Evolutionary conservation across 139 green algal genomes (phyloP).

Genomic region (Picochlorum costavermella): DNA sequence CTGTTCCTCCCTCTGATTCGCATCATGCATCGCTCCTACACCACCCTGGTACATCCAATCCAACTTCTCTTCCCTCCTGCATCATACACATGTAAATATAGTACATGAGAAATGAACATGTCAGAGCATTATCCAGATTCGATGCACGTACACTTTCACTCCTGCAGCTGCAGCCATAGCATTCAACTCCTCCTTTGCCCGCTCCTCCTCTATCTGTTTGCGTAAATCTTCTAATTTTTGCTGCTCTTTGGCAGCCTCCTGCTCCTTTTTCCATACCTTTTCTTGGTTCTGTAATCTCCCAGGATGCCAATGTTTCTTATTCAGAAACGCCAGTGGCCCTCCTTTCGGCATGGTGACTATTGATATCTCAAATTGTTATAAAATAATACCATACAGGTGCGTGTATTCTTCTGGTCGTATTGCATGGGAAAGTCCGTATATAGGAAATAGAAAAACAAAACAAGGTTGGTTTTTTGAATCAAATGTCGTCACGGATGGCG

Average conservation of each 20-base stretch:
- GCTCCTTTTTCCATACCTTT: slow-evolving; percentile 87
- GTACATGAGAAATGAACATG: not conserved
- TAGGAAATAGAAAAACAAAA: too few relatives aligned
- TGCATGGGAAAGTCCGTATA: too few relatives aligned
- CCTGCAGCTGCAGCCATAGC: slow-evolving; percentile 51
- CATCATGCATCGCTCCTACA: slow-evolving; percentile 65
- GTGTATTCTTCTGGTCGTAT: too few relatives aligned
- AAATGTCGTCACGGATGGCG: too few relatives aligned
- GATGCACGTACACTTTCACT: slow-evolving; percentile 41
- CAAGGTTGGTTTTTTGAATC: not conserved
- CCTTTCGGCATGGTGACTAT: slow-evolving; percentile 22
- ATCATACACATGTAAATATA: not conserved
- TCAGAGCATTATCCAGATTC: not conserved
- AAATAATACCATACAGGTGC: not conserved
- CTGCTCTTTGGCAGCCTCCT: slow-evolving; percentile 65
- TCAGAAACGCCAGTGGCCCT: slow-evolving; percentile 65
- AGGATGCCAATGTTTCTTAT: slow-evolving; percentile 90
- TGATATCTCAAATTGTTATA: not conserved
- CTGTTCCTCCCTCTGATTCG: slow-evolving; percentile 58
- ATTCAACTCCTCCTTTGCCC: slow-evolving; percentile 64
- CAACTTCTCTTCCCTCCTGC: slow-evolving; percentile 60
- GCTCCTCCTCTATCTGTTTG: slow-evolving; percentile 81
- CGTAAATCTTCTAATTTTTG: slow-evolving; percentile 74
- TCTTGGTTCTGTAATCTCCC: slow-evolving; percentile 65
- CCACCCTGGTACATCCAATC: slow-evolving; percentile 95